phyloP scores from a whole-genome alignment of 2,329 filamentous ascomycete species.

The Aspergillus hiratsukae region DNA sequence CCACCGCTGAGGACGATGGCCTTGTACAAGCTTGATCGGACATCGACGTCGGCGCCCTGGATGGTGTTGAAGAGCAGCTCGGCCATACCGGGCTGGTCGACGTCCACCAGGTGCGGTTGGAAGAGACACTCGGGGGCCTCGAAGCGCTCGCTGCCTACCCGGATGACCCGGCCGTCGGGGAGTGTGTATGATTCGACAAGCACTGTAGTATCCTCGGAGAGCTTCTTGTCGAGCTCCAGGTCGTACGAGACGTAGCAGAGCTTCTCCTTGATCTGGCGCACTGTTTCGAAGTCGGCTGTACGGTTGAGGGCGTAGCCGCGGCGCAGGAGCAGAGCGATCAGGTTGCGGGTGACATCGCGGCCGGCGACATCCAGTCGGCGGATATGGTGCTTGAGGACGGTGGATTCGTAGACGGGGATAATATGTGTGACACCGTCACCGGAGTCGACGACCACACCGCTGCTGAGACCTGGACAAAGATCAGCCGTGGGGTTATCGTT shows the following conservation, averaged over 20 bases:
- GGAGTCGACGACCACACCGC: constrained; percentile 96
- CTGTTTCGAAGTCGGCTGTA: constrained; percentile 97
- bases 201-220: constrained; percentile 96
- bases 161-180: constrained; percentile 91
- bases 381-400: constrained; percentile 95
- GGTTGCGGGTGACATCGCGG: constrained; percentile 94
- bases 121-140: constrained; percentile 97
- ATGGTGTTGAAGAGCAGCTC: constrained; percentile 99
- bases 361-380: constrained; percentile 91
- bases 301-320: constrained; percentile 95
- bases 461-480: constrained; percentile 62
- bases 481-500: background rate
- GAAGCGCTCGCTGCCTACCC: constrained; percentile 94
- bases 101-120: constrained; percentile 96
- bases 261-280: constrained; percentile 99
- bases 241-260: constrained; percentile 99
- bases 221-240: constrained; percentile 87
- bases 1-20: constrained; percentile 94
- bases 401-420: constrained; percentile 96
- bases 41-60: constrained; percentile 90
- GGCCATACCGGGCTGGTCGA: constrained; percentile 92
- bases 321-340: constrained; percentile 89
- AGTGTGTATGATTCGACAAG: constrained; percentile 97
- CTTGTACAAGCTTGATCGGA: constrained; percentile 90
- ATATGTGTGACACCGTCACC: constrained; percentile 98